Evolutionary conservation across 164 flowering plant species (phyloP), one percentile per base, ranked within the genome.

Genomic region (Santalum album): DNA sequence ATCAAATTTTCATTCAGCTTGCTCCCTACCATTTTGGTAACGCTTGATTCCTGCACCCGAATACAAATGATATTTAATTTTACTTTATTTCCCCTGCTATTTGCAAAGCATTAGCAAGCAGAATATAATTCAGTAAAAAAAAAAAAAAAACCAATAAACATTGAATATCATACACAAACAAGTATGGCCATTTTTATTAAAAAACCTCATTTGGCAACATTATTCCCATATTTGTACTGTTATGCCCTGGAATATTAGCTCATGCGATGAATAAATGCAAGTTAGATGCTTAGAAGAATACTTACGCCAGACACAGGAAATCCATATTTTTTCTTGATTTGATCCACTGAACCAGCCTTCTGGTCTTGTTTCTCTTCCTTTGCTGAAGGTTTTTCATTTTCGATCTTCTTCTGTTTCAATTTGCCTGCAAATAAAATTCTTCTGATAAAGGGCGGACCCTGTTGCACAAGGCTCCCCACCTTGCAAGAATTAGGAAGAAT

Each of bases 321-420:
- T 10, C 98, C 96, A 50, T 91, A 91, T 74, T 63, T 91, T 72
- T 72, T 88, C 77, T 86, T 91, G 43, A 91, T 88, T 62, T 82
- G 81, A 61, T 88, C 94, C 54, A 88, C 75, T 44, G 81, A 25
- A 40, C 70, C 81, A 38, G 46, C 51, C 65, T 86, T 78, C 51
- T 76, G 80, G 32, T 77, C 81, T 53, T 72, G 73, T 22, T 55
- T 69, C 67, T 78, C 85, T 55, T 74, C 82, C 57, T 68, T 79
- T n/a, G 52, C 51, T 12, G 75, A 45, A 7, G 39, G 47, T 46
- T 82, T 84, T 51, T 78, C 92, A 51, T 57, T 78, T 70, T 81
- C 82, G 0, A 52, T 69, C 61, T 73, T 81, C 67, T 69, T 69
- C 17, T 74, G 74, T 53, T 77, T 88, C 53, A 84, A 53, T 60